Percentiles rank a stretch among this genome's conserved stretches.
Conservation (phyloP, 306 rosid genomes). For the Pterocarpus macrocarpus region DNA sequence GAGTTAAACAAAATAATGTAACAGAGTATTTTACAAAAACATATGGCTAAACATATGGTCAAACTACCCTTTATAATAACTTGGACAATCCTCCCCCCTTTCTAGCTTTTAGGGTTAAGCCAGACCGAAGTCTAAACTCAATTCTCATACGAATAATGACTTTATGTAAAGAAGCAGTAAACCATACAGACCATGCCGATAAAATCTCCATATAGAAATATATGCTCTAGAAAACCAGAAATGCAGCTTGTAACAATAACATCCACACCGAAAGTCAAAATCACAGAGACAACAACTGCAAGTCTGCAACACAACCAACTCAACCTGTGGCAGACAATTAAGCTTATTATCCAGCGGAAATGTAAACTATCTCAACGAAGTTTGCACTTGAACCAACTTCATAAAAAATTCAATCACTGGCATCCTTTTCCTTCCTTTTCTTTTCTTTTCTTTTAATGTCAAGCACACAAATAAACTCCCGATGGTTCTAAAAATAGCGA, state of each 20-base stretch:
- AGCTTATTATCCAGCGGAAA: conserved; percentile 18
- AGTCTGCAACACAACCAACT: conserved; percentile 3
- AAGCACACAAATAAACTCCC: conserved; percentile 35
- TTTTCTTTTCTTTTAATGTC: conserved; percentile 1
- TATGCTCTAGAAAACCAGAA: conserved; percentile 20
- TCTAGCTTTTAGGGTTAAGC: background rate
- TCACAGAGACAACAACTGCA: background rate
- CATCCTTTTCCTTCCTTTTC: background rate
- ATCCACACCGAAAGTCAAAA: conserved; percentile 17
- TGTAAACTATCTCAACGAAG: conserved; percentile 11
- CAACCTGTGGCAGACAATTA: conserved; percentile 25
- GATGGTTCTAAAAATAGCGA: background rate
- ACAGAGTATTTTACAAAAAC: background rate
- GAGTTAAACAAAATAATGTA: conserved; percentile 17
- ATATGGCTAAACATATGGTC: background rate
- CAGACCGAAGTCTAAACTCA: background rate
- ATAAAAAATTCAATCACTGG: background rate
- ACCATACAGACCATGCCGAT: background rate
- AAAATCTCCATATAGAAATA: background rate
- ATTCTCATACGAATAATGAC: conserved; percentile 12
- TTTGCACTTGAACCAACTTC: conserved; percentile 1
- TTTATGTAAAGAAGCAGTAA: conserved; percentile 30
- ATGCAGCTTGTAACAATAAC: conserved; percentile 11
- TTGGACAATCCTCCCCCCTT: background rate
- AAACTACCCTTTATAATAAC: background rate